Percentiles rank a stretch among this genome's conserved stretches.
These are phyloP conservation scores for Emericellopsis cladophorae DNA, from an alignment of 2,329 filamentous ascomycete genomes.

Conservation along the genomic window DNA sequence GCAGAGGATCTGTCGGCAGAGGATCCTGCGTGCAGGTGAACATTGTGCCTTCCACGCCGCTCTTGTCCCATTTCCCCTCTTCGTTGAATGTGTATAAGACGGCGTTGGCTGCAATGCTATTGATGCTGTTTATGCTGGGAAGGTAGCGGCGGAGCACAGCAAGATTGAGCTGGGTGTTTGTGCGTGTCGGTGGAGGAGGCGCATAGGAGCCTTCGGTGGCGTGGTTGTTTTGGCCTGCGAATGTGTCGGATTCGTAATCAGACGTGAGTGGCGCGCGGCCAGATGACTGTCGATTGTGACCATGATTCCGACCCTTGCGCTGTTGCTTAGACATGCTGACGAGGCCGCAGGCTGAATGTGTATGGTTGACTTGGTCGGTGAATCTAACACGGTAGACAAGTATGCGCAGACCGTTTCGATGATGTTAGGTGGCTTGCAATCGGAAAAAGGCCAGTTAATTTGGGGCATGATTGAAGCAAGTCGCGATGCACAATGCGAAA, in stretches of 20 bases:
- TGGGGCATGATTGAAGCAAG: no score
- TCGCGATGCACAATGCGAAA: no score
- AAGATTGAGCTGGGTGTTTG: slow-evolving; percentile 80
- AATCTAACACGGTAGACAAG: not conserved
- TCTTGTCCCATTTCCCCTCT: slow-evolving; percentile 68
- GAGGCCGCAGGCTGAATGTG: not conserved
- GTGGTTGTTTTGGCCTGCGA: slow-evolving; percentile 19
- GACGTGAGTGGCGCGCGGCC: slow-evolving; percentile 28
- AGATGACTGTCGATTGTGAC: slow-evolving; percentile 26
- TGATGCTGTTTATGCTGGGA: slow-evolving; percentile 58
- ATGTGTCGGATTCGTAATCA: slow-evolving; percentile 57
- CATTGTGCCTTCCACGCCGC: slow-evolving; percentile 71
- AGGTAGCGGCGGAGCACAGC: slow-evolving; percentile 72
- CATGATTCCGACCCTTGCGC: not conserved
- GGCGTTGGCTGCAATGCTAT: slow-evolving; percentile 72
- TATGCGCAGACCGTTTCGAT: no score
- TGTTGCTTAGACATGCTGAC: slow-evolving; percentile 26
- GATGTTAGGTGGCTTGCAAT: no score
- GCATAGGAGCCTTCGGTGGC: slow-evolving; percentile 12
- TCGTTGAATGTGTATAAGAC: slow-evolving; percentile 71
- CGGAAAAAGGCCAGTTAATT: no score
- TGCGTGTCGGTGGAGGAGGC: slow-evolving; percentile 41
- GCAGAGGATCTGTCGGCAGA: slow-evolving; percentile 17
- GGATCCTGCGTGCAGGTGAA: slow-evolving; percentile 65
- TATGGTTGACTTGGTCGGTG: not conserved